Evolutionary conservation across 306 rosid genomes (phyloP), one percentile per base, ranked within the genome.

Genomic region (Rosa multiflora): DNA sequence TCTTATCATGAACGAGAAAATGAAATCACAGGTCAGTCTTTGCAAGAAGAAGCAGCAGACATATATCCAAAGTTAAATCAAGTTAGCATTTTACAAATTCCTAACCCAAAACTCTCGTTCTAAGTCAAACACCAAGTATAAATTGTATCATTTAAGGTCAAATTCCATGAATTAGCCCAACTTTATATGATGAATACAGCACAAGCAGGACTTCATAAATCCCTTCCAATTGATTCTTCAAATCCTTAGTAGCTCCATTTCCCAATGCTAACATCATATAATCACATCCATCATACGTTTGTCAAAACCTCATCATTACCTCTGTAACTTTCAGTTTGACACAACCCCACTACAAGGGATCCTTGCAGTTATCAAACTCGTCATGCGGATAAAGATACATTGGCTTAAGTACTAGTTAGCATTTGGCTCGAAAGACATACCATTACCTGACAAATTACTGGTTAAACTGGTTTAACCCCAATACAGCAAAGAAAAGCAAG

Each of bases 31-130:
- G 43, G 37, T 8, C 40, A 37, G 3, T 55, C 35, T 55, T 74
- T 40, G 67, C 77, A 74, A 74, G 52, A 73, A 42, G 23, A 40
- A 73, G 37, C 64, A 55, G 67, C 39, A 13, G 0, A 42, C 53
- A 23, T 6, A 42, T 7, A 40, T 0, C 10, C 17, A 59, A 59
- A 59, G 26, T 58, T 4, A 43, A 17, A 43, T 43, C 70, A 15
- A 21, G 43, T 43, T 23, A 73, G 18, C 58, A 15, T 13, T 59
- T 75, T 7, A 75, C 44, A 58, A 59, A 0, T 23, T 2, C 10
- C 13, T 4, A 17, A 7, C 46, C 18, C 44, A 18, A 51, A 14
- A 72, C 5, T 2, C n/a, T 23, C 5, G 1, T 42, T 13, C 23
- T 37, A 21, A 39, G 3, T 74, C 21, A 74, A 56, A 53, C 51